Evolutionary conservation across 345 rosid species (phyloP), one percentile per base, ranked within the genome.

Genomic region (Tarenaya hassleriana): DNA sequence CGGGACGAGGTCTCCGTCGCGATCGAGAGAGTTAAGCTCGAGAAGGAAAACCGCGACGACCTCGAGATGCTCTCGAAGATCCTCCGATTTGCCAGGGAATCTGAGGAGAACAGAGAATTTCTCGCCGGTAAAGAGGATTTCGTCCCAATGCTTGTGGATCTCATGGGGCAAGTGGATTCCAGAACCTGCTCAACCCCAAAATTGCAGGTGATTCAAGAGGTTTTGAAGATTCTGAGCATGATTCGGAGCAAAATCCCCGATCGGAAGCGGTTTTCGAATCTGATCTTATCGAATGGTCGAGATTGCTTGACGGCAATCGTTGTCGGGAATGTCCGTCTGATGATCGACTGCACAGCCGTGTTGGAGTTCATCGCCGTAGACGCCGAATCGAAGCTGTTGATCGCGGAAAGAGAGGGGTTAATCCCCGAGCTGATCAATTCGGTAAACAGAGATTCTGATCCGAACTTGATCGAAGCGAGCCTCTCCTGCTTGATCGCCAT

Each of bases 81-180:
- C 46, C 45, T 74, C 1, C 41, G 67, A 14, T 89, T 67, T 68
- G 79, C 76, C 0, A 58, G 55, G 35, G 88, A 80, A 47, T 78
- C 87, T 0, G 84, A 72, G 15, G 86, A 75, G 59, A 84, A 83
- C 68, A 59, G 75, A 27, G 72, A 56, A 10, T 75, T 80, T 41
- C 72, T 86, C 39, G 90, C 81, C 19, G 69, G 68, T 40, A 58
- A 74, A 50, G 95, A 78, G 0, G 95, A 83, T 1, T 75, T 84
- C 40, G 64, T 79, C 17, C 31, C 56, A 1, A 63, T 77, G 64
- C 75, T 90, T 18, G 69, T 75, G 15, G 79, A 74, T 62, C 62
- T 84, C 5, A 64, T 79, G 47, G 52, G 71, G 12, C 62, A 60
- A 47, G 69, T 45, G 9, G 80, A 54, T 5, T 63, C 45, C 46